Conservation (phyloP, 73 alveolate genomes). For the Stentor roeselii region DNA sequence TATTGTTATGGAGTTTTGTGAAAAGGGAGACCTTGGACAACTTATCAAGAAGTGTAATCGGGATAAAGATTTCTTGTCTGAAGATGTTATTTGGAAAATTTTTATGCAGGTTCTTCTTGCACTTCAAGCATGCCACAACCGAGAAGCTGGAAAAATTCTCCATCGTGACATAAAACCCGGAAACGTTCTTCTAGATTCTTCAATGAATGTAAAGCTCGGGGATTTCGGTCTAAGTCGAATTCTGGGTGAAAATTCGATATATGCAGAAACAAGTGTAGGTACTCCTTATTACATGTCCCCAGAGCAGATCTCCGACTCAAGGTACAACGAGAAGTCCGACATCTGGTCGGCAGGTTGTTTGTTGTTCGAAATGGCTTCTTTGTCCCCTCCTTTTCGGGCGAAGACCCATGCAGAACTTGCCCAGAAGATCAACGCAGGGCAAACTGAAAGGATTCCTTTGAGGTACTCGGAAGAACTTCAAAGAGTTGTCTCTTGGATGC, state of each 20-base stretch:
- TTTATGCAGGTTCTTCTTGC: constrained; percentile 87
- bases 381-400: constrained; percentile 94
- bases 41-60: constrained; percentile 79
- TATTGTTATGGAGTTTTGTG: constrained; percentile 91
- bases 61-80: constrained; percentile 82
- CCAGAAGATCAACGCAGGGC: constrained; percentile 85
- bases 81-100: constrained; percentile 95
- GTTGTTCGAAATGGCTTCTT: constrained; percentile 81
- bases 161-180: constrained; percentile 96
- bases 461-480: constrained; percentile 70
- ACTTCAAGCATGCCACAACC: constrained; percentile 84
- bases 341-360: constrained; percentile 94
- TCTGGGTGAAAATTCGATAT: constrained; percentile 75
- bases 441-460: constrained; percentile 72
- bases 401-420: constrained; percentile 82
- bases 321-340: constrained; percentile 92
- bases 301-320: constrained; percentile 80
- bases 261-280: constrained; percentile 94
- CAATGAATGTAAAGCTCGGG: constrained; percentile 86
- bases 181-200: constrained; percentile 81
- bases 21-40: constrained; percentile 88
- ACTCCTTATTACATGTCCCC: constrained; percentile 97
- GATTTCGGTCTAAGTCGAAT: constrained; percentile 90
- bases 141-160: constrained; percentile 83
- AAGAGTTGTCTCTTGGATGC: constrained; percentile 67